A percentile compares a stretch with the other conserved stretches of the same genome.
phyloP scores from a whole-genome alignment of 208 protist genomes.

The Crithidia fasciculata region DNA sequence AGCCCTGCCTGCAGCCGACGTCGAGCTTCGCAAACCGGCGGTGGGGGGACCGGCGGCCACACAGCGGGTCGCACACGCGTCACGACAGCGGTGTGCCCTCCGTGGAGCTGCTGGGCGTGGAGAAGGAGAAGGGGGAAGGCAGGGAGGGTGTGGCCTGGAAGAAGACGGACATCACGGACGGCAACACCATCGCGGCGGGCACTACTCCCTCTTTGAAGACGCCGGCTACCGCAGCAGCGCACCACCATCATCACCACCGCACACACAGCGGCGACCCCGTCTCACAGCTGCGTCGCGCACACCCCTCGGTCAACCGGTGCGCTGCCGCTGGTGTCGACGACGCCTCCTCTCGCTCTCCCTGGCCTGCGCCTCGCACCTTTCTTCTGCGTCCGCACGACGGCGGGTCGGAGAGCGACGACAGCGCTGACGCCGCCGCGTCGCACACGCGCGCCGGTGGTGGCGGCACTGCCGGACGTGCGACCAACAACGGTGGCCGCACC shows the following conservation, averaged over 20 bases:
- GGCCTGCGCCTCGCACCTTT: no score
- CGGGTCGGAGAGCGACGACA: conserved; percentile 15
- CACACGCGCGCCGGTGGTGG: no score
- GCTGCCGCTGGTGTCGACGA: no score
- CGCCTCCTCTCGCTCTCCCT: no score
- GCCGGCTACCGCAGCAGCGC: not conserved
- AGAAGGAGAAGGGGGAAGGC: not conserved
- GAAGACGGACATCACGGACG: not conserved
- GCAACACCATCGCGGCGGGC: no score
- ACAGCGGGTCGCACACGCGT: not conserved
- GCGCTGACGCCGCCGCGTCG: not conserved
- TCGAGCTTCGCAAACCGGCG: conserved; percentile 7
- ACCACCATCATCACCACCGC: no score
- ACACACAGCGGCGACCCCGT: not conserved
- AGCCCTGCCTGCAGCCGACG: conserved; percentile 15
- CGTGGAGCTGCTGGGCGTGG: not conserved
- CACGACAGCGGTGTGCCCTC: not conserved
- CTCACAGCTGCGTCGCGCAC: conserved; percentile 13
- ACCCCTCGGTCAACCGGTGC: conserved; percentile 3
- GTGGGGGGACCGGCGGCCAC: not conserved
- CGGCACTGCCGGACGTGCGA: not conserved
- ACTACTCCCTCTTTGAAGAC: no score
- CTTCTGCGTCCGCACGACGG: no score
- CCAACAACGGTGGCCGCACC: not conserved
- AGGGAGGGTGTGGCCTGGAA: not conserved